Evolutionary conservation across 768 basidiomycete genomes (phyloP).

Genomic region (Podaxis sp.): DNA sequence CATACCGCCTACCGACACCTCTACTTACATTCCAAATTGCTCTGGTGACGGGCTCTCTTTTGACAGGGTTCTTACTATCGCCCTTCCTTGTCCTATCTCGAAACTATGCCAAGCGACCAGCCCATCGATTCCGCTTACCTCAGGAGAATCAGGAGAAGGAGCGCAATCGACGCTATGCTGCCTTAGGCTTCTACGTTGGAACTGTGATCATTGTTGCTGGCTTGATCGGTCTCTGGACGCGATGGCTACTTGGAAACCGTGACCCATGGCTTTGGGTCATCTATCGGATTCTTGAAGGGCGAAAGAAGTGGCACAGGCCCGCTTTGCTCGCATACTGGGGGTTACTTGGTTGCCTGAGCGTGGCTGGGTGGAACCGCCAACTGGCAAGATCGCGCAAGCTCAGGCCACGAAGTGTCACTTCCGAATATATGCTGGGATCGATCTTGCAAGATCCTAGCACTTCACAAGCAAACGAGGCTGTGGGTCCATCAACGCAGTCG

Average conservation of each 20-base stretch:
- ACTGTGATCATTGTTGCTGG: constrained; percentile 75
- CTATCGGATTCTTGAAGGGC: constrained; percentile 75
- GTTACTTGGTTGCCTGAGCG: constrained; percentile 73
- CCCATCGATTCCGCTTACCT: constrained; percentile 78
- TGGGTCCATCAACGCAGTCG: constrained; percentile 1
- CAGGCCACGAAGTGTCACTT: constrained; percentile 42
- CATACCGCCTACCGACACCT: constrained; percentile 91
- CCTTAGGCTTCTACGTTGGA: constrained; percentile 81
- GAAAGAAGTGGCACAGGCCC: constrained; percentile 75
- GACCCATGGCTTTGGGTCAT: constrained; percentile 89
- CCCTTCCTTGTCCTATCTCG: constrained; percentile 91
- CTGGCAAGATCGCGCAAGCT: constrained; percentile 74
- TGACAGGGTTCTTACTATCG: constrained; percentile 93
- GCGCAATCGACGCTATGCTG: constrained; percentile 78
- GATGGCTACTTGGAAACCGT: constrained; percentile 77
- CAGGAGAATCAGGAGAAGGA: constrained; percentile 86
- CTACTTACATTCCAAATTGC: constrained; percentile 90
- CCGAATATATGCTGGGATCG: constrained; percentile 7
- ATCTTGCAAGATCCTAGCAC: constrained; percentile 4
- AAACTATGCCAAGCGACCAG: constrained; percentile 85
- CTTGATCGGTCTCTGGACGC: constrained; percentile 89
- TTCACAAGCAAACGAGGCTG: not conserved
- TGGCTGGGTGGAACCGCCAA: constrained; percentile 95
- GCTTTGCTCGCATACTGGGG: constrained; percentile 86
- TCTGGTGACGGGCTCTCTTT: constrained; percentile 86